Conservation (phyloP, 225 moss, liverwort and hornwort species). For the Rhytidiadelphus loreus region DNA sequence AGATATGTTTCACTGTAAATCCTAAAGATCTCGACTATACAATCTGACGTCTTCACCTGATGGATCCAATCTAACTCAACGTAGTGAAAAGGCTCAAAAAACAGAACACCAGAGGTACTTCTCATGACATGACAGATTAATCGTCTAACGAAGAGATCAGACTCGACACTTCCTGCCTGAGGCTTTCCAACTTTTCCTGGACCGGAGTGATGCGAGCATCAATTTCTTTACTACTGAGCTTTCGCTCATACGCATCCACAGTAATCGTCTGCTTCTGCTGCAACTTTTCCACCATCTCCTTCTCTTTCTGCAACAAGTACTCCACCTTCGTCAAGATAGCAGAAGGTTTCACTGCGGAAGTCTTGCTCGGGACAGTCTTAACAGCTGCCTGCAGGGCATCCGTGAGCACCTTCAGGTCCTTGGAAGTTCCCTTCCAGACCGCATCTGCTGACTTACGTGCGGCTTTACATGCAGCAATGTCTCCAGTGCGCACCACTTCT, state of each 20-base stretch:
- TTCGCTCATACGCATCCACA: conserved; percentile 87
- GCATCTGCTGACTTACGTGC: conserved; percentile 68
- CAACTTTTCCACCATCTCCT: conserved; percentile 87
- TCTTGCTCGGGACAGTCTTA: conserved; percentile 17
- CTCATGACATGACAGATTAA: conserved; percentile 8
- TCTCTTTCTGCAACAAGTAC: conserved; percentile 71
- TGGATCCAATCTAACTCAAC: background rate
- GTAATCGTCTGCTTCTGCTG: conserved; percentile 82
- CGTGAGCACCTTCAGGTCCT: conserved; percentile 57
- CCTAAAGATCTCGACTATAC: background rate
- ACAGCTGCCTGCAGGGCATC: conserved; percentile 61
- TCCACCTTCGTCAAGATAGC: conserved; percentile 46
- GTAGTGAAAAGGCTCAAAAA: background rate
- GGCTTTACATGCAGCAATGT: conserved; percentile 62
- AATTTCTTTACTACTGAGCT: conserved; percentile 73
- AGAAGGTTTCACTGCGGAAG: conserved; percentile 3
- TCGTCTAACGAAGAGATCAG: conserved; percentile 48
- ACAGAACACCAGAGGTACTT: background rate
- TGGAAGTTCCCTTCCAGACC: conserved; percentile 69
- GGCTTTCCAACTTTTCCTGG: conserved; percentile 66
- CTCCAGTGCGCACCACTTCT: conserved; percentile 77
- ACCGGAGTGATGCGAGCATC: conserved; percentile 73
- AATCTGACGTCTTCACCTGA: conserved; percentile 3
- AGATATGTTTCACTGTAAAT: background rate
- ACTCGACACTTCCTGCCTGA: conserved; percentile 65